These are phyloP conservation scores for Cinnamomum chago DNA, from an alignment of 164 flowering plant species.

Conservation along the genomic window DNA sequence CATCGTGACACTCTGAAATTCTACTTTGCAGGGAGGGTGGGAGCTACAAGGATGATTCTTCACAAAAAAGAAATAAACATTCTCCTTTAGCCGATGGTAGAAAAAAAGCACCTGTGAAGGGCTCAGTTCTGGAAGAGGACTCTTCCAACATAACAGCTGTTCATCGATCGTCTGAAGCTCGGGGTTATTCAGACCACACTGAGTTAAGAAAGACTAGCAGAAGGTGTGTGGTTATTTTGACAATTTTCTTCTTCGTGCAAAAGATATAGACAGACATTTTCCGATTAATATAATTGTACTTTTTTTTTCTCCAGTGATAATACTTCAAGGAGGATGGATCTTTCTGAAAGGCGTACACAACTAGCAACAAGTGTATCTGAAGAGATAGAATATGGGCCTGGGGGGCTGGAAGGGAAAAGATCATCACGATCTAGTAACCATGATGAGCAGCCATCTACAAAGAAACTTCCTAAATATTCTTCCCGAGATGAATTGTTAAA, in stretches of 20 bases:
- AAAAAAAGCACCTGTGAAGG: slow-evolving; percentile 20
- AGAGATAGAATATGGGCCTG: slow-evolving; percentile 24
- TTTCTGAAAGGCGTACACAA: slow-evolving; percentile 21
- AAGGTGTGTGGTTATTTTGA: slow-evolving; percentile 26
- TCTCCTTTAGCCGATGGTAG: slow-evolving; percentile 19
- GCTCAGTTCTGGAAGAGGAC: slow-evolving; percentile 14
- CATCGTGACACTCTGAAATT: slow-evolving; percentile 3
- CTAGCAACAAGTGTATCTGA: slow-evolving; percentile 20
- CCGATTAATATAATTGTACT: neutral
- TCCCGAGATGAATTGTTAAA: slow-evolving; percentile 20
- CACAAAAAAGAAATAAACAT: slow-evolving; percentile 17
- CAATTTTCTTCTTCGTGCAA: no score
- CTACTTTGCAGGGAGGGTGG: slow-evolving; percentile 25
- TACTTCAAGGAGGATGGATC: slow-evolving; percentile 22
- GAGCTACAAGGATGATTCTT: slow-evolving; percentile 20
- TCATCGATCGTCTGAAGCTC: slow-evolving; percentile 15
- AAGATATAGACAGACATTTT: neutral
- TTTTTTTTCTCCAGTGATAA: slow-evolving; percentile 35
- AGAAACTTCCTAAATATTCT: slow-evolving; percentile 16
- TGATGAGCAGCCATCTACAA: slow-evolving; percentile 12
- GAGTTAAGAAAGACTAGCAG: slow-evolving; percentile 32
- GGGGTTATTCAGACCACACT: slow-evolving; percentile 9
- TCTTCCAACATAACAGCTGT: slow-evolving; percentile 24
- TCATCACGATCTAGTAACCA: slow-evolving; percentile 4
- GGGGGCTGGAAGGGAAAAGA: slow-evolving; percentile 16